Evolutionary conservation across 768 basidiomycete species (phyloP), one percentile per base, ranked within the genome.

Genomic region (Naganishia vishniacii): DNA sequence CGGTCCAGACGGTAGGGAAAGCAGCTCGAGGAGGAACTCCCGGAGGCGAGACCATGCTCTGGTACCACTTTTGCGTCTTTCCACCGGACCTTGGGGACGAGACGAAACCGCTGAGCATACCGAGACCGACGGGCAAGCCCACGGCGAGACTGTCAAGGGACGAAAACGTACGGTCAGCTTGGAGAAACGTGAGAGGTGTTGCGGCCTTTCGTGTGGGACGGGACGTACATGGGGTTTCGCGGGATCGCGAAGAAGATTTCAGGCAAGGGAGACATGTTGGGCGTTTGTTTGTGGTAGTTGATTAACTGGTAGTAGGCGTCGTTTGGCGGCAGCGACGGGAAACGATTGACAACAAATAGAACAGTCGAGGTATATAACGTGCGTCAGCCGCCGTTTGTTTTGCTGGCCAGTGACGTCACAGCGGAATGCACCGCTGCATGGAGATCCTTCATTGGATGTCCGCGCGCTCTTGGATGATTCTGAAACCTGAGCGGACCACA

Each of bases 1-100:
- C 70, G 0, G 82, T 79, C 85, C 84, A 84, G 13, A 84, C 83
- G 59, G 84, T 80, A 11, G 83, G 83, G 68, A 86, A 86, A 1
- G 80, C 81, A 58, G 80, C 78, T 31, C 79, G 75, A 25, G 84
- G 82, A 31, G 83, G 83, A 32, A 79, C 78, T 2, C 81, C 82
- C 11, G 84, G 82, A 16, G 85, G 84, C 15, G 79, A 70, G 25
- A 73, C 71, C 63, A 86, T 74, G 61, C 73, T 80, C 84, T 85
- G 53, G 77, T 85, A 86, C 85, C 85, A 86, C 56, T 79, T 44
- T 20, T 61, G 46, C 46, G 62, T 62, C 75, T 62, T 81, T 80
- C 67, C 79, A 77, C 28, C 80, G 80, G 26, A 80, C 80, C 59
- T 82, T 77, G 8, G 79, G 77, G 4, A 83, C 81, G 32, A 58